Base-by-base conservation (phyloP, 169 alveolate species). In the Babesia ovata region DNA sequence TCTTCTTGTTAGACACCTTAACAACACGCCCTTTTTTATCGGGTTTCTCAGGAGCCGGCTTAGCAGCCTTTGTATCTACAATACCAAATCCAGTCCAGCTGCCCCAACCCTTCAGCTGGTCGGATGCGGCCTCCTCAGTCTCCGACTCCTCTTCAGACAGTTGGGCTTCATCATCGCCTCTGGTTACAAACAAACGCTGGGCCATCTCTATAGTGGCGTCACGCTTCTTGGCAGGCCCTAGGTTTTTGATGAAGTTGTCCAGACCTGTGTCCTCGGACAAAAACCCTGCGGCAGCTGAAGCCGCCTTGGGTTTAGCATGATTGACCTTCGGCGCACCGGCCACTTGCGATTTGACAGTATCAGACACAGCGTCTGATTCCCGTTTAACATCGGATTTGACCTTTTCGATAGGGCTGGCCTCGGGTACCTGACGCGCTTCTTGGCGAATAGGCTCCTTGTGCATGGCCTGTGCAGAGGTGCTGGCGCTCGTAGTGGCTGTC, bases 51-150 rank as follows among this genome's bases (percentile, higher is more conserved):
- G 57, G 70, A 9, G 39, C 78, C 24, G 7, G 26, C 28, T 69
- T 79, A 6, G 11, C 42, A 11, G 8, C 24, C 48, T 65, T 28
- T 19, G 17, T 36, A 4, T 52, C 54, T 4, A 44, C 65, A 0
- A 79, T 79, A 19, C 84, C 84, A 22, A 50, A 72, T 13, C 87
- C 87, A 0, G 87, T 79, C 87, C 87, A 79, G 57, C 75, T 65
- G 19, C 87, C 87, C 87, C 87, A 79, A 8, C 87, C 87, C 52
- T 74, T 63, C 50, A 79, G 63, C 49, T 56, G 21, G 46, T 60
- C 69, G 24, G 42, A 29, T 39, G 45, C 57, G 19, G 17, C 66
- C 12, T 42, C 78, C 16, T 24, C 73, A 19, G 24, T 42, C 63
- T 67, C 87, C 26, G 49, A 16, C 24, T 75, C 75, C 33, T 79